Percentiles rank a stretch among this genome's conserved stretches.
These are phyloP conservation scores for Verticillium dahliae DNA, from an alignment of 2,329 filamentous ascomycete species.

Conservation along the genomic window DNA sequence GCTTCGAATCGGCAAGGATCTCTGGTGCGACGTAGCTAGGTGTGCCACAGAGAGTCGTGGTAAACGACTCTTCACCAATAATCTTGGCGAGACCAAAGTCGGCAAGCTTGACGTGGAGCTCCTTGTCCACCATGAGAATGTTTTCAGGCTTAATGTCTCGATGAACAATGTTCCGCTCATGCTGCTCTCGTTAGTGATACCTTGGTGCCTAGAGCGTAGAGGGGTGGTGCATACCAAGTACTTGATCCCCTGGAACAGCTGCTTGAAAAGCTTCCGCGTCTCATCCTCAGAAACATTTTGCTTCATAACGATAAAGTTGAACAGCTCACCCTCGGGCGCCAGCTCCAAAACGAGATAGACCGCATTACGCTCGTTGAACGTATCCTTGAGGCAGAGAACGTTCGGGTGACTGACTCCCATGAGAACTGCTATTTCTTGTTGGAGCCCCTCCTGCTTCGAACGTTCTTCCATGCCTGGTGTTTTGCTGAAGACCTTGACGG, in stretches of 20 bases:
- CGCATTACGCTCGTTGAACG: slow-evolving; percentile 83
- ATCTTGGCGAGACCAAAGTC: slow-evolving; percentile 98
- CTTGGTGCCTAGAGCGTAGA: neutral
- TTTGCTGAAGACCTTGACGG: slow-evolving; percentile 93
- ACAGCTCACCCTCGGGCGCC: slow-evolving; percentile 87
- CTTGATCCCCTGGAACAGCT: slow-evolving; percentile 90
- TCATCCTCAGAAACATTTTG: slow-evolving; percentile 81
- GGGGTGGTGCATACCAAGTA: slow-evolving; percentile 64
- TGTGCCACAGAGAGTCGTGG: slow-evolving; percentile 93
- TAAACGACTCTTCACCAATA: slow-evolving; percentile 96
- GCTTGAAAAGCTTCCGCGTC: slow-evolving; percentile 78
- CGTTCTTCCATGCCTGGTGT: slow-evolving; percentile 74
- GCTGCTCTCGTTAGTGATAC: slow-evolving; percentile 48
- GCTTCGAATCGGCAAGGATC: no score
- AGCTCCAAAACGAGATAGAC: slow-evolving; percentile 90
- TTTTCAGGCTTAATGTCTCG: slow-evolving; percentile 98
- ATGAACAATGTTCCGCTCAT: slow-evolving; percentile 95
- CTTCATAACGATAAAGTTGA: slow-evolving; percentile 90
- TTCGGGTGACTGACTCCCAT: slow-evolving; percentile 97
- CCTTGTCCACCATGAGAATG: slow-evolving; percentile 80
- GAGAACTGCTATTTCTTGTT: slow-evolving; percentile 92
- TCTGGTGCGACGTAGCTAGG: slow-evolving; percentile 45
- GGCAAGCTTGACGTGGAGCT: slow-evolving; percentile 82
- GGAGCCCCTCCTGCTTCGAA: slow-evolving; percentile 76
- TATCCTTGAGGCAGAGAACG: slow-evolving; percentile 87